These are phyloP conservation scores for Gynostemma pentaphyllum DNA, from an alignment of 306 rosid genomes.

Conservation along the genomic window DNA sequence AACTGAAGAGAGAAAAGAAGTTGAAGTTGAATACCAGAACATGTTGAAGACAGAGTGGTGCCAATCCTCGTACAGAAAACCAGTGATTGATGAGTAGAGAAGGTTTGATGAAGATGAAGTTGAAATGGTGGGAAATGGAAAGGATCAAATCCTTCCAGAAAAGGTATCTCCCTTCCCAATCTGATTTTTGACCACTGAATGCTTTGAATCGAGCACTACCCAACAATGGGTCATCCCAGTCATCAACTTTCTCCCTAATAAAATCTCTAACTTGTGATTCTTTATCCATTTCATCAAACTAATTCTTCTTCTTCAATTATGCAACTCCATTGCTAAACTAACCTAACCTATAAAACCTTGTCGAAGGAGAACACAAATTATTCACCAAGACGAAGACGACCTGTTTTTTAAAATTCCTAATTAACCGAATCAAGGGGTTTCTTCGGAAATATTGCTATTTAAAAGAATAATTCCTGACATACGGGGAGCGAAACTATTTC, in stretches of 20 bases:
- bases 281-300: constrained; percentile 35
- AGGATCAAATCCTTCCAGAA: constrained; percentile 69
- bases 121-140: constrained; percentile 38
- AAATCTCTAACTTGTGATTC: constrained; percentile 29
- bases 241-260: constrained; percentile 37
- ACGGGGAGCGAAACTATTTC: too few relatives aligned
- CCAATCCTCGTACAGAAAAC: constrained; percentile 75
- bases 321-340: too few relatives aligned
- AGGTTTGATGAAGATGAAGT: constrained; percentile 38
- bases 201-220: constrained; percentile 68
- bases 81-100: constrained; percentile 49
- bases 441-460: too few relatives aligned
- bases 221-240: constrained; percentile 64
- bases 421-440: too few relatives aligned
- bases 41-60: constrained; percentile 61
- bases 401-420: too few relatives aligned
- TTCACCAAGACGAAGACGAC: too few relatives aligned
- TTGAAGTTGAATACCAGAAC: constrained; percentile 48
- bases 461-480: too few relatives aligned
- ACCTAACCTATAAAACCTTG: too few relatives aligned
- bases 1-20: background rate
- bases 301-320: too few relatives aligned
- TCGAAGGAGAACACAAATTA: too few relatives aligned
- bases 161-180: constrained; percentile 54
- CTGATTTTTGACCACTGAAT: constrained; percentile 76